These are phyloP conservation scores for Agaricus sinodeliciosus DNA, from an alignment of 768 basidiomycete species.

Conservation along the genomic window DNA sequence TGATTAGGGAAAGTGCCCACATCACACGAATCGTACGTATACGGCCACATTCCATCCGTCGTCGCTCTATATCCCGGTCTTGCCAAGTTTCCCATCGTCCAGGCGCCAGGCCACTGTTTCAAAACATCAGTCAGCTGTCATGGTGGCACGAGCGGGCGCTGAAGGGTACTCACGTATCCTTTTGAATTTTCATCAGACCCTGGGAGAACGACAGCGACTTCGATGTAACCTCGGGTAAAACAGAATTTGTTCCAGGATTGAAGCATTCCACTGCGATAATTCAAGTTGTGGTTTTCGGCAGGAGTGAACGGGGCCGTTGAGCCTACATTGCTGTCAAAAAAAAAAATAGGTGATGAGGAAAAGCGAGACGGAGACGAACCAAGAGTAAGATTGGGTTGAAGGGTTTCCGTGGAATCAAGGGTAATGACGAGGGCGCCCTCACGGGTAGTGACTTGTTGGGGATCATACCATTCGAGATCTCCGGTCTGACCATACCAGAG, in stretches of 20 bases:
- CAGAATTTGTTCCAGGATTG: constrained; percentile 92
- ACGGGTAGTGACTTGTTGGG: constrained; percentile 55
- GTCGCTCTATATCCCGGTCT: constrained; percentile 76
- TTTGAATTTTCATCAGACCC: constrained; percentile 46
- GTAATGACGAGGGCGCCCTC: constrained; percentile 65
- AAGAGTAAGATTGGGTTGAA: constrained; percentile 22
- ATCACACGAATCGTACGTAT: constrained; percentile 69
- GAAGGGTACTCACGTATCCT: constrained; percentile 36
- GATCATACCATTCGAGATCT: constrained; percentile 77
- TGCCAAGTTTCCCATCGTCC: constrained; percentile 88
- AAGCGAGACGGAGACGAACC: constrained; percentile 16
- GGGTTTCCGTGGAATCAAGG: constrained; percentile 42
- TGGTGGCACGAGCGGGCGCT: background rate
- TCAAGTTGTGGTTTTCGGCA: constrained; percentile 47
- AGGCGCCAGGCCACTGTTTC: constrained; percentile 80
- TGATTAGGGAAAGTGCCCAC: constrained; percentile 77
- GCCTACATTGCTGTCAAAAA: constrained; percentile 15
- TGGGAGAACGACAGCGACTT: constrained; percentile 54
- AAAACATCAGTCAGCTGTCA: background rate
- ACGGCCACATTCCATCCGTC: constrained; percentile 81
- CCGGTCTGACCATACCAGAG: constrained; percentile 67
- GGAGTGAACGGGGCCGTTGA: constrained; percentile 41
- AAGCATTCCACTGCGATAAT: constrained; percentile 71
- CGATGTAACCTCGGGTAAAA: constrained; percentile 76
- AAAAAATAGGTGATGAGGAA: background rate